Percentiles rank a stretch among this genome's conserved stretches.
phyloP scores from a whole-genome alignment of 176 grass and related monocot genomes.

The Cenchrus purpureus region DNA sequence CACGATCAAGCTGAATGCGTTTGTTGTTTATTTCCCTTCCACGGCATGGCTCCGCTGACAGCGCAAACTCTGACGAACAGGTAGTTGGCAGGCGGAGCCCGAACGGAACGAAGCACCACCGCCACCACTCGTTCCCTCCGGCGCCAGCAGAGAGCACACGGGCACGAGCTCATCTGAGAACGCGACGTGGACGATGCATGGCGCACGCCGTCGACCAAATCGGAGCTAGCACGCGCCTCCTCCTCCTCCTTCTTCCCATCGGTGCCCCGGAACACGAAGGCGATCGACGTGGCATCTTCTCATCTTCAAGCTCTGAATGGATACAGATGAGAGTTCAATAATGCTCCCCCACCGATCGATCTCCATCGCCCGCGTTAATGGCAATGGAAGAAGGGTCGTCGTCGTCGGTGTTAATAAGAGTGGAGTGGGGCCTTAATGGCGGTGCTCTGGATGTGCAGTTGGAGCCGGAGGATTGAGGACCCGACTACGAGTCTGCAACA shows the following conservation, averaged over 20 bases:
- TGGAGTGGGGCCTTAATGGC: too few relatives aligned
- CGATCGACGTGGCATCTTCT: neutral
- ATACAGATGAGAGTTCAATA: conserved; percentile 6
- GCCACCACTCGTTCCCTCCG: neutral
- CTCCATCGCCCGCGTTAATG: conserved; percentile 3
- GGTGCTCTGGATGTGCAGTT: neutral
- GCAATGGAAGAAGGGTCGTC: neutral
- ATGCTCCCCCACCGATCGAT: neutral
- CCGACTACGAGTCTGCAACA: neutral
- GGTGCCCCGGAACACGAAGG: too few relatives aligned
- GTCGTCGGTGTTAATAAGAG: too few relatives aligned
- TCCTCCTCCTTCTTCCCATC: too few relatives aligned
- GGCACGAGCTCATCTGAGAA: neutral
- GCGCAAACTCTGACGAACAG: neutral
- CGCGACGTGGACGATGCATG: neutral
- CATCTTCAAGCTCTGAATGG: neutral
- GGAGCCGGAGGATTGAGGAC: neutral
- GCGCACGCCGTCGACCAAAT: too few relatives aligned
- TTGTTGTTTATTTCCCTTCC: neutral
- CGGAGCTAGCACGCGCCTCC: too few relatives aligned
- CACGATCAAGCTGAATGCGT: neutral
- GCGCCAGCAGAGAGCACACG: neutral
- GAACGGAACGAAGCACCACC: neutral
- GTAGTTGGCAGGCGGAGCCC: conserved; percentile 8
- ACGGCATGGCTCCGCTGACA: neutral